Conservation (phyloP, 495 filamentous ascomycete genomes). For the Podospora bellae-mahoneyi region DNA sequence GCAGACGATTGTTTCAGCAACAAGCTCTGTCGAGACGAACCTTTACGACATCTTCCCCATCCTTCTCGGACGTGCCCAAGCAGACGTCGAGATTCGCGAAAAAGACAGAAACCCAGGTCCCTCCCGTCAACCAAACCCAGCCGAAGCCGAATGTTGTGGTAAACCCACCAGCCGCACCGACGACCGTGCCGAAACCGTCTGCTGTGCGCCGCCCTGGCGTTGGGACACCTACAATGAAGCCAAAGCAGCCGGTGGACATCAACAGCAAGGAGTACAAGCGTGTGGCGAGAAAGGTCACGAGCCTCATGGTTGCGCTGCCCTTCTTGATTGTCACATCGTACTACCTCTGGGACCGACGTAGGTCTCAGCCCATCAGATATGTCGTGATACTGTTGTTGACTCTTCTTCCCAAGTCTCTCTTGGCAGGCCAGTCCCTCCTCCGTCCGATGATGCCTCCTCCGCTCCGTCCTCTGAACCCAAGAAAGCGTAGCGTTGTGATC, state of each 20-base stretch:
- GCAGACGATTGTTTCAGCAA: neutral
- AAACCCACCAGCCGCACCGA: neutral
- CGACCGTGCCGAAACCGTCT: neutral
- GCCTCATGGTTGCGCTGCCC: slow-evolving; percentile 44
- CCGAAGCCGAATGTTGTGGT: neutral
- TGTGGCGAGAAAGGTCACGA: slow-evolving; percentile 37
- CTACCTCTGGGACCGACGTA: slow-evolving; percentile 41
- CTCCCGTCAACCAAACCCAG: neutral
- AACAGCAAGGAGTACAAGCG: slow-evolving; percentile 41
- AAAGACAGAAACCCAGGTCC: neutral
- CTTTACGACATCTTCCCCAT: neutral
- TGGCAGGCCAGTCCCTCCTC: slow-evolving; percentile 12
- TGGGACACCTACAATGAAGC: neutral
- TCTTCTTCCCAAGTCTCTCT: slow-evolving; percentile 24
- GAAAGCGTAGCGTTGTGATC: neutral
- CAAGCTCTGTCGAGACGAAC: neutral
- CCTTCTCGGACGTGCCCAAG: neutral
- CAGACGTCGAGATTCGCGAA: slow-evolving; percentile 4
- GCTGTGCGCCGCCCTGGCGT: neutral
- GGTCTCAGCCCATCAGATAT: slow-evolving; percentile 17
- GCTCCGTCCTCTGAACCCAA: neutral
- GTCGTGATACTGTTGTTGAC: slow-evolving; percentile 5
- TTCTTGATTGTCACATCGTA: slow-evolving; percentile 47
- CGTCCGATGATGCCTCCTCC: neutral
- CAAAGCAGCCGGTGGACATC: slow-evolving; percentile 26